Evolutionary conservation across 768 basidiomycete genomes (phyloP).

Genomic region (Gloeostereum incarnatum): DNA sequence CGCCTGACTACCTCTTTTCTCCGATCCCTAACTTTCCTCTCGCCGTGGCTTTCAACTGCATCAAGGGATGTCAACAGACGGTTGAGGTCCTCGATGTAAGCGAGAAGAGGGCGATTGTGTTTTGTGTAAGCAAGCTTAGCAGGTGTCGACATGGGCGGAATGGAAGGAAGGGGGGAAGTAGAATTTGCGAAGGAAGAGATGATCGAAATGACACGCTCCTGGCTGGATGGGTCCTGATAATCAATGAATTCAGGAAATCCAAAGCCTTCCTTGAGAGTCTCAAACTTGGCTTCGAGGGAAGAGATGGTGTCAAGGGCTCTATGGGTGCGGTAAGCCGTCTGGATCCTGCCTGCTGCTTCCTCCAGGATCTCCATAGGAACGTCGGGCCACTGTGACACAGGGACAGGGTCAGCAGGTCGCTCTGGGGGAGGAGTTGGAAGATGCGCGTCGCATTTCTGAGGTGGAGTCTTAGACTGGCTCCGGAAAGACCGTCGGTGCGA

Average conservation of each 20-base stretch:
- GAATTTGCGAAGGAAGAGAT: slow-evolving; percentile 18
- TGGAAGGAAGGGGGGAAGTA: slow-evolving; percentile 13
- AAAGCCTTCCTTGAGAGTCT: slow-evolving; percentile 31
- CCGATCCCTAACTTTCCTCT: slow-evolving; percentile 36
- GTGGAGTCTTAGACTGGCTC: too few species aligned
- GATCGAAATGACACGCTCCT: slow-evolving; percentile 12
- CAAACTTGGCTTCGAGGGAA: slow-evolving; percentile 31
- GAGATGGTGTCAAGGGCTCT: slow-evolving; percentile 30
- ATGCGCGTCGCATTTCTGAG: not conserved
- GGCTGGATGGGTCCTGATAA: slow-evolving; percentile 18
- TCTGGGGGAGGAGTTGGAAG: not conserved
- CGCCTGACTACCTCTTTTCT: slow-evolving; percentile 43
- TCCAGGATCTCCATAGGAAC: slow-evolving; percentile 19
- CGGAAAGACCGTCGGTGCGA: too few species aligned
- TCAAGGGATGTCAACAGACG: slow-evolving; percentile 61
- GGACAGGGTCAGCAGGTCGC: not conserved
- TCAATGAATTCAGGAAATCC: slow-evolving; percentile 35
- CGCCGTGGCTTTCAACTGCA: slow-evolving; percentile 56
- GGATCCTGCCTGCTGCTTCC: slow-evolving; percentile 37
- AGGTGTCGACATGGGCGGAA: slow-evolving; percentile 8
- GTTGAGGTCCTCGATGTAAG: slow-evolving; percentile 52
- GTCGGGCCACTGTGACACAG: not conserved
- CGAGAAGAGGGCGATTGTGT: slow-evolving; percentile 50
- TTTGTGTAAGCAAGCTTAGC: slow-evolving; percentile 52
- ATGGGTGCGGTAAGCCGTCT: slow-evolving; percentile 34